These are phyloP conservation scores for Rosellinia necatrix DNA, from an alignment of 2,329 filamentous ascomycete genomes.

Conservation along the genomic window DNA sequence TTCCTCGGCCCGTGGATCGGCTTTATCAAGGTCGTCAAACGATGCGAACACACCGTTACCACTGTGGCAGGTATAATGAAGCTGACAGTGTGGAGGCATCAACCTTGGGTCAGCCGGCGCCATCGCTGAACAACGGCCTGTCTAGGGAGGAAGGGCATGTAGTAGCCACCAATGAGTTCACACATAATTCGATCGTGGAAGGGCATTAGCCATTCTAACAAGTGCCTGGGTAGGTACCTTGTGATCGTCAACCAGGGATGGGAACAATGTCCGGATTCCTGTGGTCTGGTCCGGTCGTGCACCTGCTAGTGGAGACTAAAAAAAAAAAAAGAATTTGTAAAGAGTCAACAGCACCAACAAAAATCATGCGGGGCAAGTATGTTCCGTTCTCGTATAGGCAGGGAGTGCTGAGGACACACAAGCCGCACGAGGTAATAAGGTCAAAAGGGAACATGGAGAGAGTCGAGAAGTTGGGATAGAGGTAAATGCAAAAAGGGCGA, in stretches of 20 bases:
- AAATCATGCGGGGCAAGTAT: conserved; percentile 9
- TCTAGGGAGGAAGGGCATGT: not conserved
- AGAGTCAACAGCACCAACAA: not conserved
- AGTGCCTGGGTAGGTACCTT: not conserved
- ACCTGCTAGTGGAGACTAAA: conserved; percentile 11
- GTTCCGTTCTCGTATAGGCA: conserved; percentile 11
- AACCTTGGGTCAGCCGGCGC: not conserved
- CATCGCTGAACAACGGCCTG: conserved; percentile 23
- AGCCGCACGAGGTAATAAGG: conserved; percentile 7
- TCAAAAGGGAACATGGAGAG: not conserved
- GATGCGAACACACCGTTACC: not conserved
- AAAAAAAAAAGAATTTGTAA: conserved; percentile 19
- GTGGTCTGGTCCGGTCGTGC: conserved; percentile 13
- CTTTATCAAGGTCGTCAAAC: not conserved
- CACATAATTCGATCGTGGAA: too few species aligned
- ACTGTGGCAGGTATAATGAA: not conserved
- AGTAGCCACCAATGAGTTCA: conserved; percentile 28
- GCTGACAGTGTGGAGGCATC: conserved; percentile 2
- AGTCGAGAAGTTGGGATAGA: conserved; percentile 4
- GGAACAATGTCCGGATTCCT: not conserved
- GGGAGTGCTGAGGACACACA: conserved; percentile 24
- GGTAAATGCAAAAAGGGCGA: conserved; percentile 14
- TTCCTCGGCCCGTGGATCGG: conserved; percentile 17
- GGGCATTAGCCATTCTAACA: too few species aligned
- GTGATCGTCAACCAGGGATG: conserved; percentile 25